Evolutionary conservation across 2,329 filamentous ascomycete genomes (phyloP), one percentile per base, ranked within the genome.

Genomic region (Fusarium begoniae): DNA sequence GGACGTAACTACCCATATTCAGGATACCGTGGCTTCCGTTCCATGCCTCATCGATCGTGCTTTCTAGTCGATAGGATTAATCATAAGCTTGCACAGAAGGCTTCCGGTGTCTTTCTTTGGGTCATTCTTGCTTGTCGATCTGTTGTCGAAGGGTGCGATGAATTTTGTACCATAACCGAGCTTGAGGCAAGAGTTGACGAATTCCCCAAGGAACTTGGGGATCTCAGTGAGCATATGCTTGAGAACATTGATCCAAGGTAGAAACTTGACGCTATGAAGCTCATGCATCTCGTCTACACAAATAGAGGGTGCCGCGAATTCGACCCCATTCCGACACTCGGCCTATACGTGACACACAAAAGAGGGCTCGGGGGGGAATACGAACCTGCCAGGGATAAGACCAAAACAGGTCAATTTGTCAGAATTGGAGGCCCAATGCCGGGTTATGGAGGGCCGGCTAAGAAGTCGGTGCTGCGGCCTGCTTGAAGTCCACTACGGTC

Each of bases 321-420:
- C 6, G 54, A 22, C 2, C n/a, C 54, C 5, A 22, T 57, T 35
- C 40, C 30, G 8, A 57, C 54, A 0, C 9, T 57, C 0, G 40
- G 54, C 2, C 13, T 22, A 11, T n/a, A 45, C 8, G 4, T 35
- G 12, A 24, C 40, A 30, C 3, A 26, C 7, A n/a, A 45, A 8
- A 3, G 22, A 0, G 40, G 28, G 9, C 17, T 57, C 2, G 11
- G 17, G 1, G 8, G 2, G 17, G 28, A 43, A 43, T 2, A 17
- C 20, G 2, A n/a, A 4, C 5, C 13, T 24, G 6, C 12, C 54
- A 20, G 22, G 12, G 5, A 5, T 40, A 7, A 15, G 7, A 1
- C 5, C 14, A 2, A 17, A 5, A 5, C 22, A 9, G 0, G 7
- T 6, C 17, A 3, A 22, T 1, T 7, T 17, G 15, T 0, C 15